Conservation (phyloP, 2,329 filamentous ascomycete species). For the Fusarium poae region DNA sequence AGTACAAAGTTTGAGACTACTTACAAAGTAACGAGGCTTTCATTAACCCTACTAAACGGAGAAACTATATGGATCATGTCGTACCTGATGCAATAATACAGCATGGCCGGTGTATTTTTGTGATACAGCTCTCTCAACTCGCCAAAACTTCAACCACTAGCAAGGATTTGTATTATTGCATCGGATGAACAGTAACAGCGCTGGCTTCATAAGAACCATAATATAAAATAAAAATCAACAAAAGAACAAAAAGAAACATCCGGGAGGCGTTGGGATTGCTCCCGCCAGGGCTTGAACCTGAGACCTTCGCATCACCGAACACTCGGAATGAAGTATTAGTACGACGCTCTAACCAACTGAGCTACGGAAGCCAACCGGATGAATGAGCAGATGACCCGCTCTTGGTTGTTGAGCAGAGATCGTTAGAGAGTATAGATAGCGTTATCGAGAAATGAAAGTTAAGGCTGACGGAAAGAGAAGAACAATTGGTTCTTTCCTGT, state of each 20-base stretch:
- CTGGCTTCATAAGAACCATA: not conserved
- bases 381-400: slow-evolving; percentile 29
- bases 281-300: slow-evolving; percentile 36
- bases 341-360: slow-evolving; percentile 38
- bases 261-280: slow-evolving; percentile 32
- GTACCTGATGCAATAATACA: not conserved
- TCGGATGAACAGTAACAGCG: not conserved
- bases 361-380: slow-evolving; percentile 46
- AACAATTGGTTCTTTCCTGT: not conserved
- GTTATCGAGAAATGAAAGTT: not conserved
- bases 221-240: not conserved
- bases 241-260: slow-evolving; percentile 28
- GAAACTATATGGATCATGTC: not conserved
- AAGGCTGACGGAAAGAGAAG: not conserved
- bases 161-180: not conserved
- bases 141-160: not conserved
- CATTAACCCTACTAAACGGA: not conserved
- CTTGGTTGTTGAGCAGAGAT: slow-evolving; percentile 9
- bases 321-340: slow-evolving; percentile 33
- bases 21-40: not conserved
- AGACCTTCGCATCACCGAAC: slow-evolving; percentile 31
- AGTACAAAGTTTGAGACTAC: not conserved
- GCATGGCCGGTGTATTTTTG: not conserved
- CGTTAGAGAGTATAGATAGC: slow-evolving; percentile 12
- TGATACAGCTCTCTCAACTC: not conserved